Percentiles rank a stretch among this genome's conserved stretches.
Evolutionary conservation across 192 early-diverging fungal genomes (phyloP).

Genomic region (Coemansia sp.): DNA sequence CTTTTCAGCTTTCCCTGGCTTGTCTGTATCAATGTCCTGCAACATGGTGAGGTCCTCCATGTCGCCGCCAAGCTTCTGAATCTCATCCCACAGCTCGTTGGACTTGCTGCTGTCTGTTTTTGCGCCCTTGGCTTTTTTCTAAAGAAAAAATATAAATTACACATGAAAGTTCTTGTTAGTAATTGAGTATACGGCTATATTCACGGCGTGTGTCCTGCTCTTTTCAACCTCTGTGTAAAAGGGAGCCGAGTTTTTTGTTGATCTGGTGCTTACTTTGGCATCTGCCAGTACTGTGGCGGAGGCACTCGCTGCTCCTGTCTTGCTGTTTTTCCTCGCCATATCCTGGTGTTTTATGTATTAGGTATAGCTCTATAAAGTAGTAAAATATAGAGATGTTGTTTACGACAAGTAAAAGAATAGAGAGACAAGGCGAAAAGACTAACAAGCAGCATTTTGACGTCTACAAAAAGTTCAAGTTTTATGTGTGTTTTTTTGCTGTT

Average conservation of each 20-base stretch:
- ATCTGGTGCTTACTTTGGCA: background rate
- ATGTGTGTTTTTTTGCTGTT: background rate
- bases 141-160: conserved; percentile 3
- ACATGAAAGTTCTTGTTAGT: background rate
- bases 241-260: background rate
- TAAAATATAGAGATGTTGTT: background rate
- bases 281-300: background rate
- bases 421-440: background rate
- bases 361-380: background rate
- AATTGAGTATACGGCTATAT: background rate
- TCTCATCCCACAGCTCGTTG: conserved; percentile 59
- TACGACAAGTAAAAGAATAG: background rate
- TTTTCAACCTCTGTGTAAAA: background rate
- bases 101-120: background rate
- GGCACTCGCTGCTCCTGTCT: background rate
- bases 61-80: conserved; percentile 65
- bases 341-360: background rate
- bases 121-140: background rate
- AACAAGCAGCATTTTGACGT: background rate
- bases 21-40: conserved; percentile 56
- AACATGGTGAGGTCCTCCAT: conserved; percentile 61
- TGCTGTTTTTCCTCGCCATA: conserved; percentile 18
- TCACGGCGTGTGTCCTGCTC: background rate
- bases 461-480: background rate
- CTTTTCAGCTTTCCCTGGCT: conserved; percentile 24